Evolutionary conservation across 2,329 filamentous ascomycete genomes (phyloP), one percentile per base, ranked within the genome.

Genomic region (Myriosclerotinia curreyana): DNA sequence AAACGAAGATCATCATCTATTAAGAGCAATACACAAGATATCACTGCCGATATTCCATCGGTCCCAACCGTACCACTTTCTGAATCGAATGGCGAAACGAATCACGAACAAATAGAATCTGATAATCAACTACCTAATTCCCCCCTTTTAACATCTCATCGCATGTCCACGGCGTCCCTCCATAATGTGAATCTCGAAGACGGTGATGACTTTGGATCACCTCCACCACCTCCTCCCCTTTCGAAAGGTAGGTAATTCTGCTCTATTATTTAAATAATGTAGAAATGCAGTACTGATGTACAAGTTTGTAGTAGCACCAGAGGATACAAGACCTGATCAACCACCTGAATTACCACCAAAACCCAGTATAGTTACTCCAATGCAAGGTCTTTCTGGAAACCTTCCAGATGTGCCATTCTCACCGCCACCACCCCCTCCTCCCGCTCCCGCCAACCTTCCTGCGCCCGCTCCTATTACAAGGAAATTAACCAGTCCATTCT

Each of bases 401-500:
- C 81, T 95, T 59, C 88, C 90, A 44, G 82, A 90, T 40, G 84
- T 91, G 77, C 86, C 88, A 65, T 91, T 88, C 88, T 86, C 85
- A 22, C 84, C 87, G 48, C 78, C 84, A 50, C 79, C 83, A 25
- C 69, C 67, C 36, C 54, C 70, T 28, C 69, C 69, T 51, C 64
- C 67, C 36, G 54, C 69, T 59, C 38, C 64, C 22, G 60, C 65
- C 9, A 65, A 46, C n/a, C 69, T 69, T 54, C 66, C 73, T 52
- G 65, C 69, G 25, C 69, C 71, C 28, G 64, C 72, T 28, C 68
- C 68, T 42, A 67, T 73, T 15, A 69, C 83, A 66, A 82, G 92
- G 73, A 96, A 95, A 75, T 83, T 96, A 63, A 93, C 91, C 11
- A 91, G 91, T 70, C 91, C 90, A n/a, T 96, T 96, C 71, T 86